A percentile compares a stretch with the other conserved stretches of the same genome.
These are phyloP conservation scores for Ceratocystis destructans DNA, from an alignment of 2,329 filamentous ascomycete species.

Conservation along the genomic window DNA sequence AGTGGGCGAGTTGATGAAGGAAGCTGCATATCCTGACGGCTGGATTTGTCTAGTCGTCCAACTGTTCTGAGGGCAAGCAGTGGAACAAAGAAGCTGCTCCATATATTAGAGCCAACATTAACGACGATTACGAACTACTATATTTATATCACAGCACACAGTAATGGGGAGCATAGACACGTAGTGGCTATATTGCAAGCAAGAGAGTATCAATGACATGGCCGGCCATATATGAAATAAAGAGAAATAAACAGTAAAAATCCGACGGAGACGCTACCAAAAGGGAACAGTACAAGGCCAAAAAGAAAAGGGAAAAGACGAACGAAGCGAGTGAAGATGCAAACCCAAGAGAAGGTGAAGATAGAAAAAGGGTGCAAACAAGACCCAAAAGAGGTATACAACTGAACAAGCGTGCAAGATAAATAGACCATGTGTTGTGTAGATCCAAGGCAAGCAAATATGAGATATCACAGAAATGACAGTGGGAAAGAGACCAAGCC, in stretches of 20 bases:
- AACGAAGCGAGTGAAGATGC: neutral
- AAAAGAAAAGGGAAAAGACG: conserved; percentile 4
- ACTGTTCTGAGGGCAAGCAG: conserved; percentile 7
- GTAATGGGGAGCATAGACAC: neutral
- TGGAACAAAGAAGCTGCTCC: neutral
- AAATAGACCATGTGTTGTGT: neutral
- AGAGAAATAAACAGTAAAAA: neutral
- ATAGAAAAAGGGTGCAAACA: neutral
- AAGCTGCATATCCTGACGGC: conserved; percentile 79
- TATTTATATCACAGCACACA: neutral
- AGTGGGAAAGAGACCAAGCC: too few relatives aligned
- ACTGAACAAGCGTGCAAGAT: neutral
- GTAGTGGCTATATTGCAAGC: conserved; percentile 1
- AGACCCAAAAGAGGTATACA: neutral
- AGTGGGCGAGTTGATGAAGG: conserved; percentile 68
- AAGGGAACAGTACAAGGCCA: neutral
- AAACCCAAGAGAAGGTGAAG: neutral
- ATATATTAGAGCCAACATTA: neutral
- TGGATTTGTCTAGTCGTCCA: conserved; percentile 73
- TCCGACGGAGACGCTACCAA: neutral
- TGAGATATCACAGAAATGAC: neutral
- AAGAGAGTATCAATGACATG: neutral
- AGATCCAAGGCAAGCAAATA: neutral
- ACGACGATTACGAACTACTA: neutral
- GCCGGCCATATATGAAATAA: neutral